Conservation (phyloP, 2,329 filamentous ascomycete species). For the Fusarium redolens region DNA sequence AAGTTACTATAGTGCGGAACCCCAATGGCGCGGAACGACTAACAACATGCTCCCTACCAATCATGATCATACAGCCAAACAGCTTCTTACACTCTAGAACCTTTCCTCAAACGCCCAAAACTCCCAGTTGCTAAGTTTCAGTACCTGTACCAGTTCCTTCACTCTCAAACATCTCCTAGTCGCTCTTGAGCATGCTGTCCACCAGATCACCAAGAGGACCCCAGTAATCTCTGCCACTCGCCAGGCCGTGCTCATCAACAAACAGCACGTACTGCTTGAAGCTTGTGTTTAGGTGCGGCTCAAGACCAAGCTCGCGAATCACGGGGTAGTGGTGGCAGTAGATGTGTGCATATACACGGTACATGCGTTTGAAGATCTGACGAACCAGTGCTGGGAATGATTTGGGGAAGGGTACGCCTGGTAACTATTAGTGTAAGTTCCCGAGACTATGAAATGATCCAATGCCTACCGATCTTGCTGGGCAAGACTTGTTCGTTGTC, state of each 20-base stretch:
- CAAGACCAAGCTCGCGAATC: conserved; percentile 91
- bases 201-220: conserved; percentile 94
- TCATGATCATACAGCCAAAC: conserved; percentile 39
- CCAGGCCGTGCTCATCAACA: conserved; percentile 94
- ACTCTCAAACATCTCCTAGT: conserved; percentile 61
- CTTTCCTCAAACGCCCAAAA: conserved; percentile 35
- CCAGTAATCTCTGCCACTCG: conserved; percentile 96
- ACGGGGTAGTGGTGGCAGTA: conserved; percentile 99
- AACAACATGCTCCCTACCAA: conserved; percentile 20
- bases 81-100: conserved; percentile 17
- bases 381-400: conserved; percentile 88
- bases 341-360: conserved; percentile 98
- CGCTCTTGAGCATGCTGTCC: conserved; percentile 96
- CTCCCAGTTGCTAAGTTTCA: conserved; percentile 27
- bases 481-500: conserved; percentile 96
- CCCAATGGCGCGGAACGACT: conserved; percentile 1
- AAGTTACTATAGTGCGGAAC: conserved; percentile 1
- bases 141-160: conserved; percentile 7
- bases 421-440: conserved; percentile 14
- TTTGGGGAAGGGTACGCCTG: conserved; percentile 93
- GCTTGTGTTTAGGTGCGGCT: conserved; percentile 97
- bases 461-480: conserved; percentile 79
- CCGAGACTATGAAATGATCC: background rate
- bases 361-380: conserved; percentile 98
- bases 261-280: conserved; percentile 99